Evolutionary conservation across 73 alveolate species (phyloP), one percentile per base, ranked within the genome.

Genomic region (Tetrahymena elliotti): DNA sequence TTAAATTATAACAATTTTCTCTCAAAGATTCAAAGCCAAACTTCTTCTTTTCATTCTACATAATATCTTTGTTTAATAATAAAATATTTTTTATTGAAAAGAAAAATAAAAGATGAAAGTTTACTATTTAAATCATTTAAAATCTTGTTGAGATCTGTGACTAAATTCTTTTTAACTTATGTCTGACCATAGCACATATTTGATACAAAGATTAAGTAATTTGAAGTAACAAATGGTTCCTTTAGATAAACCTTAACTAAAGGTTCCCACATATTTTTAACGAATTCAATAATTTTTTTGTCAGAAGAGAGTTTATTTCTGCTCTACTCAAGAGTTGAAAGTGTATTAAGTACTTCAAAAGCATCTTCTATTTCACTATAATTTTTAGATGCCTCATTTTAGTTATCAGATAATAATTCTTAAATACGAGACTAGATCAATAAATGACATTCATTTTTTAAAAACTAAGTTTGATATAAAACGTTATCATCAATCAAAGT

Each of bases 171-270:
- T 68, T 68, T 68, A 4, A 68, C 88, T 3, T 16, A 22, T 27
- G 88, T 27, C 36, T 68, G n/a, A 36, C 98, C 98, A 82, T 95
- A 96, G 96, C 98, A 96, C 38, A 96, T 93, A 52, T 96, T 96
- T 37, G 88, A 68, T 68, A 68, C 88, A 68, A 68, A 68, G 36
- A 68, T 68, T 68, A 68, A 68, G 36, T 68, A 68, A 31, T 68
- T 68, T 2, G 88, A 68, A 10, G 88, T 68, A 16, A 68, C 33
- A 8, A 18, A 31, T 1, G 88, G 88, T 10, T 68, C 88, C 36
- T 68, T n/a, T 68, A 22, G 36, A 68, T 68, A 68, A 68, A 68
- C 33, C 6, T n/a, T 27, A 68, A 68, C 98, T 37, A 96, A 53
- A 35, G 97, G 92, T 16, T 47, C 92, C 68, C 95, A 82, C 35